Conservation (phyloP, 305 asterid genomes). For the Fraxinus baroniana region DNA sequence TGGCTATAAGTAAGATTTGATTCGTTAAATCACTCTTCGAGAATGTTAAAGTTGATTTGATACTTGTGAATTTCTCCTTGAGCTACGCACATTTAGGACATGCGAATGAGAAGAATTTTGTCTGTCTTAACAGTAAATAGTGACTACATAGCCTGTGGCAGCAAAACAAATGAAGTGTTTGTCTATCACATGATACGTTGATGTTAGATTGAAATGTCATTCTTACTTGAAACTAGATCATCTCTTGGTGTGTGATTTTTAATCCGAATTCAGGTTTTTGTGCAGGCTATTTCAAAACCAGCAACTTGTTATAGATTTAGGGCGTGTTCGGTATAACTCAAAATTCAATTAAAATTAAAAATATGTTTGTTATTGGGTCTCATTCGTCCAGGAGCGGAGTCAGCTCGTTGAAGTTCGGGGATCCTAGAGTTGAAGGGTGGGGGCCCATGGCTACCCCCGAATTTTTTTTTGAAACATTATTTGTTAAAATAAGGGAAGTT, state of each 20-base stretch:
- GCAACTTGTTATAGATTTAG: slow-evolving; percentile 67
- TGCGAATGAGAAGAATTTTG: slow-evolving; percentile 74
- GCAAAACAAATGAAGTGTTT: slow-evolving; percentile 79
- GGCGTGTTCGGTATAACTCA: no score
- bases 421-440: no score
- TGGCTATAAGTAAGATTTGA: not conserved
- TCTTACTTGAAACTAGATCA: not conserved
- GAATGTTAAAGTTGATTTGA: slow-evolving; percentile 11
- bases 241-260: not conserved
- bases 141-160: slow-evolving; percentile 81
- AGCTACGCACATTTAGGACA: slow-evolving; percentile 77
- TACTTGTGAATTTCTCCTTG: slow-evolving; percentile 20
- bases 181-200: slow-evolving; percentile 66
- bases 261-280: not conserved
- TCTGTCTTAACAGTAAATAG: slow-evolving; percentile 65
- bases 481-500: no score
- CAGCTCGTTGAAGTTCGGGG: no score
- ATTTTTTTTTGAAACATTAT: no score
- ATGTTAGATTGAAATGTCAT: not conserved
- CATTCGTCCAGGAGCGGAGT: no score
- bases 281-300: slow-evolving; percentile 72
- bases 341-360: no score
- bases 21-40: not conserved
- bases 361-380: no score
- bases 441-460: no score